Evolutionary conservation across 495 filamentous ascomycete species (phyloP), one percentile per base, ranked within the genome.

Genomic region (Aspergillus biplanus): DNA sequence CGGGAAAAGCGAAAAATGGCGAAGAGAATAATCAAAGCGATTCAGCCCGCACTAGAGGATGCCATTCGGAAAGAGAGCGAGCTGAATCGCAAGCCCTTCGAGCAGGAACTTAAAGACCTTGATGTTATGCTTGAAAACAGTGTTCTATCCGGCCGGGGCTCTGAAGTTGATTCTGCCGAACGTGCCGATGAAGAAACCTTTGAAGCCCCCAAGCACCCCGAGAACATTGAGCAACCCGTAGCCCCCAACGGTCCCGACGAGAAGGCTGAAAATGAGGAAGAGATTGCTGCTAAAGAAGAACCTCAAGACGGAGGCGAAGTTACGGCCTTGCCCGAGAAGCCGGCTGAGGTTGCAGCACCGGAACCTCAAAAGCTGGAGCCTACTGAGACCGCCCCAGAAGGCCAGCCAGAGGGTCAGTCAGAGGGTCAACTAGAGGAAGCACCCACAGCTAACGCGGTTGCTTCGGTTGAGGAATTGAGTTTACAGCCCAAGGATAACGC

Each of bases 41-140:
- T 97, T 31, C 90, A 95, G 70, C 85, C 86, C 16, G 82, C 86
- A 44, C 78, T 97, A 7, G 91, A 96, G 72, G 85, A 88, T 50
- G 92, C 92, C 3, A 77, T 90, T 48, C 82, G 84, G 55, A 91
- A 90, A 42, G 94, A 98, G 73, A 87, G 89, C 46, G 92, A 96
- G 49, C 78, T 97, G 8, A 86, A 80, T 58, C 81, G 86, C 60
- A 87, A 85, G 66, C 81, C 89, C 8, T 86, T 86, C 55, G 91
- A 93, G 57, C 83, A 83, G 39, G 85, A 90, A 53, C 74, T 90
- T 34, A 86, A 87, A 61, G 87, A 95, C 63, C 80, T 97, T 15
- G 89, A 93, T 63, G 79, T 79, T 33, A 83, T 93, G 67, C 78
- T 94, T 13, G 90, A 92, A 60, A 77, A 78, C 48, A 80, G 82